Evolutionary conservation across 148 eudicot genomes (phyloP), one percentile per base, ranked within the genome.

Genomic region (Diospyros lotus): DNA sequence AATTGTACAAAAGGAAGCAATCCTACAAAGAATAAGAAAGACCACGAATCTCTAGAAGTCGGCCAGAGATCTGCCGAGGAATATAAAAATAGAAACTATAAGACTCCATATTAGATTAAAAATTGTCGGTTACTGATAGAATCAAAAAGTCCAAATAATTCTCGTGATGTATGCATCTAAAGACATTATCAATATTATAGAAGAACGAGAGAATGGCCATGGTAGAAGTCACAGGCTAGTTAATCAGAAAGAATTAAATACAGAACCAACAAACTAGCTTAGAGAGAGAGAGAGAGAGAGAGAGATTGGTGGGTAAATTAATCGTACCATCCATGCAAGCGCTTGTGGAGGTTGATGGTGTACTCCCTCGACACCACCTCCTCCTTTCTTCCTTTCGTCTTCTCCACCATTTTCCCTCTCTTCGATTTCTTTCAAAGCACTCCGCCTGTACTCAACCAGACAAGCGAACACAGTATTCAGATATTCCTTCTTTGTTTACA

Each of bases 311-410:
- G 9, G 12, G 41, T 8, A 69, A 4, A 9, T 42, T 0, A 52
- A 0, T 2, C 2, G 1, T 81, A 85, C 88, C 88, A 85, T 66
- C 88, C 79, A 78, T 85, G 88, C 51, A 85, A 46, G 53, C 88
- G 81, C 83, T 85, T 85, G 85, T 85, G 88, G 73, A 85, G 88
- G 42, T 85, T 85, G 73, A 85, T 76, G 73, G 88, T 85, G 82
- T 82, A 85, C 80, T 85, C 88, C 73, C 88, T 78, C 54, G 88
- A 67, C 17, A 85, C 88, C 73, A 85, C 88, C 77, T 85, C 88
- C 51, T 85, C 88, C 68, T 85, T 85, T 14, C 88, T 82, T 75
- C 85, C 88, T 73, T 72, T 82, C 14, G 78, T 77, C 61, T 80
- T 82, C 69, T 85, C 88, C 69, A 79, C 83, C 87, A 84, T 84